phyloP scores from a whole-genome alignment of 2,329 filamentous ascomycete species.

The Monilinia laxa region DNA sequence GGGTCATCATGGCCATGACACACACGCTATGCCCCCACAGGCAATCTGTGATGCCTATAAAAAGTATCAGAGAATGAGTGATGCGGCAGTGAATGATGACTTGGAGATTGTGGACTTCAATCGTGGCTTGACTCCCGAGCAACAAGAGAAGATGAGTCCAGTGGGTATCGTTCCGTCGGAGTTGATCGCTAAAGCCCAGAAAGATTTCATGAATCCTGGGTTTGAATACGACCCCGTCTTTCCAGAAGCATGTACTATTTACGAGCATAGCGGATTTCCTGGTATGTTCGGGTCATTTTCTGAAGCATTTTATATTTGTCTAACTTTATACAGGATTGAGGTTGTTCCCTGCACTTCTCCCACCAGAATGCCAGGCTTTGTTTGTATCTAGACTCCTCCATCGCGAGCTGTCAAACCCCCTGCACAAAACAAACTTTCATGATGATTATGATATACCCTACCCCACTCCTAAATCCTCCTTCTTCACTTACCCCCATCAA shows the following conservation, averaged over 20 bases:
- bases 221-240: conserved; percentile 11
- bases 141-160: conserved; percentile 32
- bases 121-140: conserved; percentile 35
- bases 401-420: conserved; percentile 68
- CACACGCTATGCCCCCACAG: conserved; percentile 40
- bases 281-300: conserved; percentile 26
- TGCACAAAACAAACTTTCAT: conserved; percentile 84
- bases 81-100: conserved; percentile 33
- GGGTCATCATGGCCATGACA: conserved; percentile 35
- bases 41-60: conserved; percentile 40
- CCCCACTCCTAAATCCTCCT: conserved; percentile 39
- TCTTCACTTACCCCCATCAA: conserved; percentile 54
- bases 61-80: conserved; percentile 38
- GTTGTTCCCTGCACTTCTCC: conserved; percentile 73
- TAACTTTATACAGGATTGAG: conserved; percentile 48
- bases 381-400: conserved; percentile 76
- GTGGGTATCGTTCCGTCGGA: conserved; percentile 32
- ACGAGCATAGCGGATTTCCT: conserved; percentile 39
- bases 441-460: conserved; percentile 74
- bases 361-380: conserved; percentile 64
- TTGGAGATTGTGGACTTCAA: conserved; percentile 38
- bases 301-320: background rate
- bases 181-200: conserved; percentile 31
- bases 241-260: conserved; percentile 34
- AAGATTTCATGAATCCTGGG: conserved; percentile 26